Conservation (phyloP, 1,284 basidiomycete species). For the Marasmius fiardii region DNA sequence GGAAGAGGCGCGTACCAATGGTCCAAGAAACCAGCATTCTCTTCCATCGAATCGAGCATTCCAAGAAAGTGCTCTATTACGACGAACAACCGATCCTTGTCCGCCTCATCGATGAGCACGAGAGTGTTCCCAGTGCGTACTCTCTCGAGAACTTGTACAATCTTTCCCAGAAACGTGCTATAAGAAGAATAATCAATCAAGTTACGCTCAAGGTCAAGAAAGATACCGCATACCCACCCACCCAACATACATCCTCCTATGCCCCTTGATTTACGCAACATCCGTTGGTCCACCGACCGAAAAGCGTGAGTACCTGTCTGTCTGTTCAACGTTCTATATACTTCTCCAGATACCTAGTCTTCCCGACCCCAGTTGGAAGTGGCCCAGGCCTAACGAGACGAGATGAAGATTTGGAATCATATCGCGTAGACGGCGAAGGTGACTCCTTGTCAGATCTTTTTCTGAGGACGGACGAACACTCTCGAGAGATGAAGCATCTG, state of each 20-base stretch:
- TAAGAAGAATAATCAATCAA: conserved; percentile 6
- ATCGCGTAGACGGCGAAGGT: no score
- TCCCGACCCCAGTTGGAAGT: conserved; percentile 96
- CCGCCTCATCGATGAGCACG: conserved; percentile 96
- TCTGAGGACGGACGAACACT: no score
- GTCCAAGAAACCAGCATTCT: conserved; percentile 95
- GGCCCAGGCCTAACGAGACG: no score
- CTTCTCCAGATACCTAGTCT: conserved; percentile 94
- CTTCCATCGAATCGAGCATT: conserved; percentile 98
- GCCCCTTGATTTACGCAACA: conserved; percentile 99
- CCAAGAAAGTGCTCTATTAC: conserved; percentile 98
- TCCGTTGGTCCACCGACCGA: conserved; percentile 96
- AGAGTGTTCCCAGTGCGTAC: conserved; percentile 97
- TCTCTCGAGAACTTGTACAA: conserved; percentile 95
- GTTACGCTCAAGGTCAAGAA: no score
- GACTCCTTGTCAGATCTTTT: no score
- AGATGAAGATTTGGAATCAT: no score
- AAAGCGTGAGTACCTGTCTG: conserved; percentile 96
- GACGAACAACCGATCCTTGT: conserved; percentile 97
- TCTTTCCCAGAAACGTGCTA: conserved; percentile 94
- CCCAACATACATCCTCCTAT: conserved; percentile 96
- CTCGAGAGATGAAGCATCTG: no score
- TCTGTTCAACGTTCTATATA: conserved; percentile 80
- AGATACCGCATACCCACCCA: conserved; percentile 33
- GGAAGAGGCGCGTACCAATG: conserved; percentile 71